Conservation (phyloP, 1,284 basidiomycete genomes). For the Microbotryum lychnidis-dioicae region DNA sequence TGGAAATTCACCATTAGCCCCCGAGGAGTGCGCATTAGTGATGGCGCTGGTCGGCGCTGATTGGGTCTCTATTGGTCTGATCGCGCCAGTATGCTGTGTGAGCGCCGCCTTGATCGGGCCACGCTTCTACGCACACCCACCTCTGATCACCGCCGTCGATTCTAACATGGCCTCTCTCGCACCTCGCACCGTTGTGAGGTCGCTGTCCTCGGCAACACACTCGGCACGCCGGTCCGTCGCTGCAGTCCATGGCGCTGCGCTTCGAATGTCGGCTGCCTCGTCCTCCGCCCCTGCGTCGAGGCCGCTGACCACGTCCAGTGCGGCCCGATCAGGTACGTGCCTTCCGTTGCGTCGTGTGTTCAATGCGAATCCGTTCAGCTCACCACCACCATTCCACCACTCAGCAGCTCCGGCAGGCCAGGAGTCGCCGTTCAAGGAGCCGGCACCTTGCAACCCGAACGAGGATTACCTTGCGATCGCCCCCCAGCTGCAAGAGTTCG, state of each 20-base stretch:
- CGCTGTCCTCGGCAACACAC: background rate
- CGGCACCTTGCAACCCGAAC: slow-evolving; percentile 75
- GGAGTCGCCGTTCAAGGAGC: slow-evolving; percentile 66
- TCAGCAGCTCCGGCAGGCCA: slow-evolving; percentile 22
- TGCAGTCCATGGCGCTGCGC: background rate
- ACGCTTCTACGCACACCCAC: no score
- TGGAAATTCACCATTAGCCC: no score
- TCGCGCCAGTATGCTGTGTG: no score
- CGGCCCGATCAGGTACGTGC: background rate
- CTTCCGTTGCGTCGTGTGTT: background rate
- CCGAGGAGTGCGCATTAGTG: no score
- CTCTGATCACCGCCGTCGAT: no score
- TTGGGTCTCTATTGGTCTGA: no score
- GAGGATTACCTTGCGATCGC: slow-evolving; percentile 60
- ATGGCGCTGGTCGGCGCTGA: no score
- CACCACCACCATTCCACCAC: no score
- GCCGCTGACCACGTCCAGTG: background rate
- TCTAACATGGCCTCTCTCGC: background rate
- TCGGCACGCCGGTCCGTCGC: background rate
- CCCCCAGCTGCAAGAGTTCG: slow-evolving; percentile 73
- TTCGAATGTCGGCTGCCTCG: background rate
- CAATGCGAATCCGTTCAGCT: background rate
- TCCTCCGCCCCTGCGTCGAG: background rate
- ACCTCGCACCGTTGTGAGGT: background rate
- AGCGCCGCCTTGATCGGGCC: no score